A percentile compares a stretch with the other conserved stretches of the same genome.
These are phyloP conservation scores for Microbotryum silenes-acaulis DNA, from an alignment of 1,284 basidiomycete species.

Conservation along the genomic window DNA sequence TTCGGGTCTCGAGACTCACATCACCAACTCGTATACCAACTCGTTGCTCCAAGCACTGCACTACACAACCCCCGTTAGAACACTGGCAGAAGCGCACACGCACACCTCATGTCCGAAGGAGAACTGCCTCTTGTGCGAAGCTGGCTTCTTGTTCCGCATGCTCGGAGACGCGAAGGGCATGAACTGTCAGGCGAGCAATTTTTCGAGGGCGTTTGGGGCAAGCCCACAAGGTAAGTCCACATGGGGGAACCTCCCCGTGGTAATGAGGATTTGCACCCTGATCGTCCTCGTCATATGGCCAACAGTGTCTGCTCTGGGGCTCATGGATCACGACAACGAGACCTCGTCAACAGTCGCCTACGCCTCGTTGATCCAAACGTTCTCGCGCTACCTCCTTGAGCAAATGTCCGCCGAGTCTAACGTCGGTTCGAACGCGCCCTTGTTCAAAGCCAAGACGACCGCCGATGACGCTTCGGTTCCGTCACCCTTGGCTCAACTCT, in stretches of 20 bases:
- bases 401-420: conserved; percentile 56
- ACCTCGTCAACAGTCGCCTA: conserved; percentile 59
- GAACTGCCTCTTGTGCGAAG: conserved; percentile 88
- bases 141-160: conserved; percentile 93
- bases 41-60: conserved; percentile 83
- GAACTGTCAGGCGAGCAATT: conserved; percentile 95
- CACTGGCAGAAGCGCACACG: conserved; percentile 82
- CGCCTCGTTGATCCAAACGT: conserved; percentile 81
- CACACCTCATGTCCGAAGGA: conserved; percentile 76
- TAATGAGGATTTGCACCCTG: conserved; percentile 5
- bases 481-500: conserved; percentile 58
- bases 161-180: conserved; percentile 86
- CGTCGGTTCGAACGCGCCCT: conserved; percentile 7
- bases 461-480: conserved; percentile 34
- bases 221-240: conserved; percentile 55
- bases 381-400: conserved; percentile 89
- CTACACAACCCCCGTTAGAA: conserved; percentile 69
- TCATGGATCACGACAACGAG: conserved; percentile 81
- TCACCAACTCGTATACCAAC: conserved; percentile 96
- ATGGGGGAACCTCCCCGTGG: neutral
- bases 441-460: conserved; percentile 30
- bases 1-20: conserved; percentile 94
- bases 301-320: conserved; percentile 68
- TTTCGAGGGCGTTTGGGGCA: conserved; percentile 83
- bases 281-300: conserved; percentile 45